Base-by-base conservation (phyloP, 768 basidiomycete species). In the Amanita rimosa region DNA sequence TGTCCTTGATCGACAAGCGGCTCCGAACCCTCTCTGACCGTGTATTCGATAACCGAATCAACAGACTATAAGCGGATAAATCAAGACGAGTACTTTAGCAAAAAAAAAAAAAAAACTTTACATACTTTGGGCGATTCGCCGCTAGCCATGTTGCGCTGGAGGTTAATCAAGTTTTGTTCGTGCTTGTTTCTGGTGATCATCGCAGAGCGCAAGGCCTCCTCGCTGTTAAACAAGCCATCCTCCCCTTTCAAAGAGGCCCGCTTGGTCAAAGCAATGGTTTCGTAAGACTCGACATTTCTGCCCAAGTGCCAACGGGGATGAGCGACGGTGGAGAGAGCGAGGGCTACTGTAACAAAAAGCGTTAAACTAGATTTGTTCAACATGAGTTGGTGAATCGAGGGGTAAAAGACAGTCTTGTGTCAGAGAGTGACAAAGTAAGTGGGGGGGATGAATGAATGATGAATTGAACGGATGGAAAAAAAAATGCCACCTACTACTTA, bases 51-150 rank as follows among this genome's bases (percentile, higher is more conserved):
- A 4, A 3, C 29, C 29, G 10, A 29, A 10, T 29, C 29, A 29
- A 29, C 10, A 29, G 11, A 10, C 29, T 29, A 11, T 27, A 3
- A 5, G 3, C 3, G 10, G 29, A 1, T 10, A 29, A 21, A 2
- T 42, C 21, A 24, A 11, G 24, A 14, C 9, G 24, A 11, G 16
- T 24, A 16, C 3, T 9, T 22, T 24, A 10, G 41, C 4, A n/a
- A n/a, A n/a, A n/a, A n/a, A n/a, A n/a, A n/a, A n/a, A n/a, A 10
- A 17, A 42, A 29, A 14, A 9, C 6, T 14, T 76, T 67, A 4
- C 37, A 6, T 9, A 38, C 37, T 8, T 16, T 17, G 8, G 17
- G 37, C 4, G 19, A 38, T 9, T 1, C 16, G 3, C 4, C 1
- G 3, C 2, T 9, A 8, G 8, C 16, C 7, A 38, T 19, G 37